Evolutionary conservation across 371 early-diverging fungal species (phyloP), one percentile per base, ranked within the genome.

Genomic region (Mucor saturninus): DNA sequence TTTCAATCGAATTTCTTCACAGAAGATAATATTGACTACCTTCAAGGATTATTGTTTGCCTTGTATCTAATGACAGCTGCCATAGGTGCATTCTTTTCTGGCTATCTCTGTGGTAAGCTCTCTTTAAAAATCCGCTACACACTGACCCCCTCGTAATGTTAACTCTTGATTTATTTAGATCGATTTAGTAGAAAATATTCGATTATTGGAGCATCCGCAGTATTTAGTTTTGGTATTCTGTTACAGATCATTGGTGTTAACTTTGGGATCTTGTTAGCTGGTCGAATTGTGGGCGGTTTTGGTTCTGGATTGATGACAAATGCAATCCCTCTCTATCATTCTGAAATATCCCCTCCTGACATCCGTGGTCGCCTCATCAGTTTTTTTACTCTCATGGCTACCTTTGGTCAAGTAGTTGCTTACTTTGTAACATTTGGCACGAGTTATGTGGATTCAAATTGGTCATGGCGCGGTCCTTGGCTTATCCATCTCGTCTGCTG

Each of bases 341-440:
- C 82, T n/a, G 82, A 79, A 48, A 79, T 96, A 14, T 89, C 97
- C n/a, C 91, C 96, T 30, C 78, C 91, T 26, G 80, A 86, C 29
- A 77, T 79, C 39, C 76, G 83, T 58, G 83, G 80, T 31, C 71
- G 78, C 8, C 52, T 79, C 30, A 77, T 82, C 45, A 76, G 76
- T 59, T 62, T 77, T 11, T 79, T 75, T 38, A 71, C 75, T 6
- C 35, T 77, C 15, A 73, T 79, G 72, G 59, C 68, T 37, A 61
- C 64, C 2, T 65, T 76, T 51, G 83, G 83, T 51, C 77, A 75
- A 46, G 70, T 79, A 7, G 54, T 62, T 2, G 83, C 76, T 14
- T 82, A 76, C 35, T 77, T 77, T 67, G 72, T 75, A 7, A 71
- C 80, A n/a, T 79, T 86, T 61, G 72, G 77, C 35, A 73, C 75